Base-by-base conservation (phyloP, 371 early-diverging fungal genomes). In the Rhizopus stolonifer region DNA sequence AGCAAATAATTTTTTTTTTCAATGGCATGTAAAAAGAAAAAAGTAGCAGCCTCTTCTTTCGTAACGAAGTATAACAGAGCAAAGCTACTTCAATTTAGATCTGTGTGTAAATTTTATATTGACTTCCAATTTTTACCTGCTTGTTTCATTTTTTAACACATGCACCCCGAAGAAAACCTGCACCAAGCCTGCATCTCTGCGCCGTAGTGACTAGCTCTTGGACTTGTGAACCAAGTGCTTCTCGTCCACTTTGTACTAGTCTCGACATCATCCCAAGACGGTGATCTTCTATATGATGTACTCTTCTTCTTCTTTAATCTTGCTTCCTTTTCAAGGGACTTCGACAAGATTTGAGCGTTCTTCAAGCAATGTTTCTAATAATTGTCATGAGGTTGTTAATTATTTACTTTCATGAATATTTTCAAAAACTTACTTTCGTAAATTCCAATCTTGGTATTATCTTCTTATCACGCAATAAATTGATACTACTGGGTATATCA, bases 391-490 rank as follows among this genome's bases (percentile, higher is more conserved):
- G 13, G 21, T 6, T 15, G 23, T 50, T 3, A 13, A 50, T 36
- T 33, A 40, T 36, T 50, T 50, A 50, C 51, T 23, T 50, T 50
- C 23, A 50, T 50, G 25, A n/a, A n/a, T n/a, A n/a, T n/a, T n/a
- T n/a, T n/a, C n/a, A n/a, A n/a, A n/a, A n/a, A n/a, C n/a, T n/a
- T n/a, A n/a, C n/a, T n/a, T n/a, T n/a, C n/a, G n/a, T n/a, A n/a
- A 39, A 50, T 9, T 23, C 24, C 40, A 50, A 50, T 0, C 51
- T 10, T 4, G 50, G 50, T 7, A 50, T 50, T 19, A 26, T 1
- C 50, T 50, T 50, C n/a, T 11, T 17, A 36, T 21, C 13, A 0
- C 3, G 18, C 0, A 50, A 24, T 15, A 17, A 15, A 15, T 38
- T 0, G 2, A 39, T 11, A 39, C 3, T 2, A 13, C 22, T 11